phyloP scores from a whole-genome alignment of 176 grass and related monocot genomes.

The Avena sativa region DNA sequence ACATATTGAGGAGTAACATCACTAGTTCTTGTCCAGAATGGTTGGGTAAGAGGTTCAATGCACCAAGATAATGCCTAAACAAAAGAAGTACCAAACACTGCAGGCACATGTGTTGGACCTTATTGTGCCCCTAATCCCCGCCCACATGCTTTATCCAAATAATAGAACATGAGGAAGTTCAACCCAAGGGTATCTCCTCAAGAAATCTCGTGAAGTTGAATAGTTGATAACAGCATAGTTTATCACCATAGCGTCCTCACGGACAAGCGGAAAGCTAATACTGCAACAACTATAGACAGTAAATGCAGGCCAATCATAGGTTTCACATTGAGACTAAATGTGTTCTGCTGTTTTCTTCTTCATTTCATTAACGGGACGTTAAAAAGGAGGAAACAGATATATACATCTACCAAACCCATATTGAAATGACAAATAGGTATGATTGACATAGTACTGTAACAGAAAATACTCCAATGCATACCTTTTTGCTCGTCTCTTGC shows the following conservation, averaged over 20 bases:
- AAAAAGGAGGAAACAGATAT: neutral
- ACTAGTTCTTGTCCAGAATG: neutral
- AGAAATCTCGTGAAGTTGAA: neutral
- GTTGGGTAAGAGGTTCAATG: neutral
- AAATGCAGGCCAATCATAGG: neutral
- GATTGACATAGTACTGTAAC: neutral
- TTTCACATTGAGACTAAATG: neutral
- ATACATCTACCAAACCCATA: neutral
- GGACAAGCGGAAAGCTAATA: neutral
- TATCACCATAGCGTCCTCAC: neutral
- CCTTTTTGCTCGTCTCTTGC: conserved; percentile 99
- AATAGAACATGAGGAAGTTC: neutral
- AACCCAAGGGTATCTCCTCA: neutral
- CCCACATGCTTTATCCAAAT: neutral
- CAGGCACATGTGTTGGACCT: neutral
- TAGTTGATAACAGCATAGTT: neutral
- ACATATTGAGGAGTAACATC: neutral
- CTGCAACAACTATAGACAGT: neutral
- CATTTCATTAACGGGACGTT: neutral
- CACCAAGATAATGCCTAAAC: neutral
- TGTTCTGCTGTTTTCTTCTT: neutral
- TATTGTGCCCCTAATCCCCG: neutral
- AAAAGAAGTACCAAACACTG: neutral
- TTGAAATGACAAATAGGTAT: conserved; percentile 18
- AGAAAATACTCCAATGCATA: conserved; percentile 28